phyloP scores from a whole-genome alignment of 257 asterid species.

The Leonotis leonurus region DNA sequence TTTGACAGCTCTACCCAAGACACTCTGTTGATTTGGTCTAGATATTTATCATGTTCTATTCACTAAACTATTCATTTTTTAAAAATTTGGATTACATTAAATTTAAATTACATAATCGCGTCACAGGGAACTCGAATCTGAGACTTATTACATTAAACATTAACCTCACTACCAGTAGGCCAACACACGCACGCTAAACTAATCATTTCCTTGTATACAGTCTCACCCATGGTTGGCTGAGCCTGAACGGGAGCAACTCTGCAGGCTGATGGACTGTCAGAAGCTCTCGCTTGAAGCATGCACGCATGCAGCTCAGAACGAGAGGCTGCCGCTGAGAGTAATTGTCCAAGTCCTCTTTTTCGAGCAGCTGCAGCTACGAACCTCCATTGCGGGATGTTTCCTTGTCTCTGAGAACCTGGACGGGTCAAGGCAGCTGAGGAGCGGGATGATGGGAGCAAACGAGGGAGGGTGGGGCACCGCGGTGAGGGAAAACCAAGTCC shows the following conservation, averaged over 20 bases:
- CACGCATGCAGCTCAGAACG: constrained; percentile 97
- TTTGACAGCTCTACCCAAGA: no score
- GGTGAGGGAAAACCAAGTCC: constrained; percentile 87
- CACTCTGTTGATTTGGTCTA: not conserved
- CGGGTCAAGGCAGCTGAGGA: constrained; percentile 81
- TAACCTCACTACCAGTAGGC: no score
- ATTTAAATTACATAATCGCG: no score
- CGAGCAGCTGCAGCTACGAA: constrained; percentile 88
- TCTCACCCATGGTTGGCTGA: constrained; percentile 93
- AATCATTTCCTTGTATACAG: constrained; percentile 23
- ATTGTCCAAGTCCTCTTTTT: constrained; percentile 95
- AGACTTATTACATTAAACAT: no score
- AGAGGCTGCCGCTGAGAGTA: constrained; percentile 74
- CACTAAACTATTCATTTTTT: not conserved
- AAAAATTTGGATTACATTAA: no score
- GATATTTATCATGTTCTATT: not conserved
- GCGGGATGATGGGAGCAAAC: constrained; percentile 55
- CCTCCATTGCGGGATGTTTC: constrained; percentile 94
- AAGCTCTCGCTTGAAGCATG: constrained; percentile 94
- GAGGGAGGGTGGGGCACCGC: constrained; percentile 77
- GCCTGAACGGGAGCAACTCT: constrained; percentile 81
- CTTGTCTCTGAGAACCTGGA: constrained; percentile 89
- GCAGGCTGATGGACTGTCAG: constrained; percentile 96
- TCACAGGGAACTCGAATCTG: no score
- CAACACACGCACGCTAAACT: no score